A percentile compares a stretch with the other conserved stretches of the same genome.
phyloP scores from a whole-genome alignment of 164 flowering plant species.

The Stephania japonica region DNA sequence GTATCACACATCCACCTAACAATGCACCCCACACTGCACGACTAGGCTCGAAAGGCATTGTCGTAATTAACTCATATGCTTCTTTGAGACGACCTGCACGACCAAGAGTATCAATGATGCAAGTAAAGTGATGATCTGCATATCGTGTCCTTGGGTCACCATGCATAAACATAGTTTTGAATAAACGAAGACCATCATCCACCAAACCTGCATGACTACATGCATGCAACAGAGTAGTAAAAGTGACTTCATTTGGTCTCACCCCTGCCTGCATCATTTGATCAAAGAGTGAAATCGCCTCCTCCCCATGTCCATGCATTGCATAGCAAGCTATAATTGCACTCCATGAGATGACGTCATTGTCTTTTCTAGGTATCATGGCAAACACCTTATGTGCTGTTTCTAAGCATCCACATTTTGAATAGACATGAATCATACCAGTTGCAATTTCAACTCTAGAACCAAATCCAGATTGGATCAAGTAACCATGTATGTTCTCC shows the following conservation, averaged over 20 bases:
- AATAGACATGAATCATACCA: slow-evolving; percentile 51
- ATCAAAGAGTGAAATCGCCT: slow-evolving; percentile 50
- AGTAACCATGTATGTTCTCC: slow-evolving; percentile 47
- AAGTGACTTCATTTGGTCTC: slow-evolving; percentile 58
- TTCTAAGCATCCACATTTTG: slow-evolving; percentile 60
- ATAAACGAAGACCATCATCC: slow-evolving; percentile 59
- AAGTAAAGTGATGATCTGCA: slow-evolving; percentile 50
- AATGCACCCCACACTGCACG: slow-evolving; percentile 79
- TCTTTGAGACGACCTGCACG: slow-evolving; percentile 64
- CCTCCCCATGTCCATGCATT: slow-evolving; percentile 53
- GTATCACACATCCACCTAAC: slow-evolving; percentile 65
- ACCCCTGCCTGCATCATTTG: slow-evolving; percentile 61
- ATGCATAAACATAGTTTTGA: slow-evolving; percentile 35
- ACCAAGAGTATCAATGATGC: slow-evolving; percentile 74
- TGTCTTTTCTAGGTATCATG: slow-evolving; percentile 27
- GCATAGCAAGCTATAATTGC: slow-evolving; percentile 61
- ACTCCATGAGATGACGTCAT: slow-evolving; percentile 63
- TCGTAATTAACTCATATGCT: slow-evolving; percentile 45
- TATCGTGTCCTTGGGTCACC: slow-evolving; percentile 18
- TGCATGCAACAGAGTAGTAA: slow-evolving; percentile 61
- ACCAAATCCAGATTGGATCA: slow-evolving; percentile 45
- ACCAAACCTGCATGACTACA: slow-evolving; percentile 78
- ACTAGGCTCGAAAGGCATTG: slow-evolving; percentile 51
- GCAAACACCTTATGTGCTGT: slow-evolving; percentile 47
- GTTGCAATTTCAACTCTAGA: slow-evolving; percentile 41